Conservation (phyloP, 495 filamentous ascomycete genomes). For the Podospora pseudoanserina region DNA sequence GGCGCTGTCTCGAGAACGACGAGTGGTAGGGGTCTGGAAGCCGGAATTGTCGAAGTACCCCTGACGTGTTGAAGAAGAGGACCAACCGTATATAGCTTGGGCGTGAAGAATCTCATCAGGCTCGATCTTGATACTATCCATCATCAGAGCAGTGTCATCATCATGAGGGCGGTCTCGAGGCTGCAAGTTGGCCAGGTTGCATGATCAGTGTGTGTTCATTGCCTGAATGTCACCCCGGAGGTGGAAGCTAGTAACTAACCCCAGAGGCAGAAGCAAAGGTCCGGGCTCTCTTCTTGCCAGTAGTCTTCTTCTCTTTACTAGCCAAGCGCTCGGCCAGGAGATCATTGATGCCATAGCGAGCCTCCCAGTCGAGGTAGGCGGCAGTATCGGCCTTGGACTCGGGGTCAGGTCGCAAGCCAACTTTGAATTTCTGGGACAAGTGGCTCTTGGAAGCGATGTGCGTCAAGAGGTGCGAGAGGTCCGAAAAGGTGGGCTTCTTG, state of each 20-base stretch:
- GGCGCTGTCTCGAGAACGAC: slow-evolving; percentile 19
- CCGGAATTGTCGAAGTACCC: slow-evolving; percentile 20
- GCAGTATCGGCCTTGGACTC: slow-evolving; percentile 48
- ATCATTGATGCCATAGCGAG: slow-evolving; percentile 56
- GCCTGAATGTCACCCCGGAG: background rate
- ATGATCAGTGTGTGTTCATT: background rate
- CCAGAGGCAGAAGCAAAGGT: slow-evolving; percentile 4
- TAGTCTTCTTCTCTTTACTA: slow-evolving; percentile 64
- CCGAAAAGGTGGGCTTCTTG: slow-evolving; percentile 73
- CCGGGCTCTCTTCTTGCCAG: slow-evolving; percentile 25
- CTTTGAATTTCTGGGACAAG: slow-evolving; percentile 68
- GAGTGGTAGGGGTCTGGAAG: slow-evolving; percentile 24
- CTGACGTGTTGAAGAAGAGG: slow-evolving; percentile 15
- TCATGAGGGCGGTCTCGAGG: background rate
- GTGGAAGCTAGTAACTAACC: slow-evolving; percentile 13
- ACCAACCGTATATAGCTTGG: slow-evolving; percentile 16
- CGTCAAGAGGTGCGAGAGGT: slow-evolving; percentile 83
- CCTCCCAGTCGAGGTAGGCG: slow-evolving; percentile 69
- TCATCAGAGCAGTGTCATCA: background rate
- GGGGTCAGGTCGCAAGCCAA: slow-evolving; percentile 60
- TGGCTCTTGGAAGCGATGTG: slow-evolving; percentile 85
- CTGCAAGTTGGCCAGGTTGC: background rate
- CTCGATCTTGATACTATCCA: slow-evolving; percentile 24
- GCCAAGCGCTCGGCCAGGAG: slow-evolving; percentile 68
- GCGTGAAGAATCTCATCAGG: slow-evolving; percentile 24